Evolutionary conservation across 192 early-diverging fungal genomes (phyloP).

Genomic region (Kappamyces sp.): DNA sequence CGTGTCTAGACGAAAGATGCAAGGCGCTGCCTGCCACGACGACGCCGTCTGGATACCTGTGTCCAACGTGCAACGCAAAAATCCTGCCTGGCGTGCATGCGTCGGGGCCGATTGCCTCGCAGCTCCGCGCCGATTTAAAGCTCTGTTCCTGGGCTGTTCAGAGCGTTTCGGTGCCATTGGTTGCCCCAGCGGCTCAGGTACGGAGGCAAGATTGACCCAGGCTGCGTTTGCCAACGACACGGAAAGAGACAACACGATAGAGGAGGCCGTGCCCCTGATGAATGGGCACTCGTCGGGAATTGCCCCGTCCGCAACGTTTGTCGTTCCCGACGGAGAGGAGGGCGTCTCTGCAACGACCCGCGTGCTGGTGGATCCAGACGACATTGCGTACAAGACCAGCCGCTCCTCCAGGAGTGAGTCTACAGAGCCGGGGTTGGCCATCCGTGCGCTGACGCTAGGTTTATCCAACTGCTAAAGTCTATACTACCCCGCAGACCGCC

Average conservation of each 20-base stretch:
- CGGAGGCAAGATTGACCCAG: background rate
- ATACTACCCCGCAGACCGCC: too few relatives aligned
- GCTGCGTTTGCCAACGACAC: background rate
- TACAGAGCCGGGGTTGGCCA: too few relatives aligned
- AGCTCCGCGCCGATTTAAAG: background rate
- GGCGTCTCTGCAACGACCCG: background rate
- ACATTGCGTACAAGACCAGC: slow-evolving; percentile 3
- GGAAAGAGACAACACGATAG: background rate
- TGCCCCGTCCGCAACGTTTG: slow-evolving; percentile 5
- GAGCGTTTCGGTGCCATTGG: background rate
- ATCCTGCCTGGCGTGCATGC: slow-evolving; percentile 9
- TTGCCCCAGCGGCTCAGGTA: background rate
- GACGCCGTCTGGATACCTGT: slow-evolving; percentile 6
- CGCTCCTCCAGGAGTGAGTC: too few relatives aligned
- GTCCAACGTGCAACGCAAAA: slow-evolving; percentile 12
- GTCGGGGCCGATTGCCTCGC: background rate
- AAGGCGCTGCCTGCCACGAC: slow-evolving; percentile 7
- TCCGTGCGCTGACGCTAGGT: too few relatives aligned
- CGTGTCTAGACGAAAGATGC: slow-evolving; percentile 10
- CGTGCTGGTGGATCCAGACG: slow-evolving; percentile 13
- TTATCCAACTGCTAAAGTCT: too few relatives aligned
- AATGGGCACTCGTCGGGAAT: slow-evolving; percentile 2
- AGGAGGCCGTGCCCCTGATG: background rate
- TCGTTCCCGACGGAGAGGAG: background rate
- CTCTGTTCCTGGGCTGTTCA: slow-evolving; percentile 3